Percentiles rank a stretch among this genome's conserved stretches.
phyloP scores from a whole-genome alignment of 164 flowering plant species.

The Hamamelis virginiana region DNA sequence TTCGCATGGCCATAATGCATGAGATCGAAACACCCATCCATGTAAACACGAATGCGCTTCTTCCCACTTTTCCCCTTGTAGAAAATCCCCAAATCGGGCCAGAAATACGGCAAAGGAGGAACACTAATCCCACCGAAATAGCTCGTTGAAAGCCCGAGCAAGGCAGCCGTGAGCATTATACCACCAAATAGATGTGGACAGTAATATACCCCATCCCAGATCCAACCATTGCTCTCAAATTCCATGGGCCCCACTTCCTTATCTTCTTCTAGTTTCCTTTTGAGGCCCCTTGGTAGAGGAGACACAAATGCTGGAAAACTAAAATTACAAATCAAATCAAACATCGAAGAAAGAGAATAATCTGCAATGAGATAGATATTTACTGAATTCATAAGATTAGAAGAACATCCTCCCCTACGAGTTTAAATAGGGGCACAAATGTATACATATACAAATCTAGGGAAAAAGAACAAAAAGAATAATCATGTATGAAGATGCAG shows the following conservation, averaged over 20 bases:
- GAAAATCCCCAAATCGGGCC: conserved; percentile 56
- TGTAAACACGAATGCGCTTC: conserved; percentile 74
- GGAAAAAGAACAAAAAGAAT: not conserved
- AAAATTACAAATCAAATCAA: not conserved
- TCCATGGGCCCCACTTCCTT: conserved; percentile 41
- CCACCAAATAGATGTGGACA: conserved; percentile 76
- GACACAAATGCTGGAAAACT: conserved; percentile 40
- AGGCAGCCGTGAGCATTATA: conserved; percentile 78
- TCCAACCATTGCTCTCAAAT: conserved; percentile 62
- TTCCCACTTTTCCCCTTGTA: conserved; percentile 54
- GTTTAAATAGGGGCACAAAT: not conserved
- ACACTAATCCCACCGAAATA: conserved; percentile 66
- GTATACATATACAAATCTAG: not conserved
- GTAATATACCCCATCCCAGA: conserved; percentile 71
- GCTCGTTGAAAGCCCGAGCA: conserved; percentile 76
- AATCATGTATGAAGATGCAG: not conserved
- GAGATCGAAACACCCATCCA: conserved; percentile 95
- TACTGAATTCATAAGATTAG: too few species aligned
- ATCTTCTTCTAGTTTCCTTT: not conserved
- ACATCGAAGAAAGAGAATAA: not conserved
- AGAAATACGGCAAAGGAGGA: conserved; percentile 47
- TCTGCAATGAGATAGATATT: too few species aligned
- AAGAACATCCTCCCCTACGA: too few species aligned
- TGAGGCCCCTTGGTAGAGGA: conserved; percentile 21
- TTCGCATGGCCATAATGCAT: conserved; percentile 97